These are phyloP conservation scores for Aspergillus sp. DNA, from an alignment of 2,329 filamentous ascomycete genomes.

Conservation along the genomic window DNA sequence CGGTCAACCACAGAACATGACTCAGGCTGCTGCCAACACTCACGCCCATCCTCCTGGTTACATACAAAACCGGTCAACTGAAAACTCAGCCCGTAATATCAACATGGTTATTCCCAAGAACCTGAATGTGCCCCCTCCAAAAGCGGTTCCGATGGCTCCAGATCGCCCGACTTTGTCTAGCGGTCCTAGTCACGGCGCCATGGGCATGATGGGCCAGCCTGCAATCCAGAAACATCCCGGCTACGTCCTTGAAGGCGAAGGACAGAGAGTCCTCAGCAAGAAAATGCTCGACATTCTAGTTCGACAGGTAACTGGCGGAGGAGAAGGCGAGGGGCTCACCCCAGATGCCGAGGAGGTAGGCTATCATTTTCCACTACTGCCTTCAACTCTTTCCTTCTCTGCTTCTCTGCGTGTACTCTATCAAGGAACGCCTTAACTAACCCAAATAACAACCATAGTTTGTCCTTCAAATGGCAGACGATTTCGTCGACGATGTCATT, in stretches of 20 bases:
- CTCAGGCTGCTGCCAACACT: constrained; percentile 37
- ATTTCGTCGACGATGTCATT: constrained; percentile 91
- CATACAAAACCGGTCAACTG: constrained; percentile 46
- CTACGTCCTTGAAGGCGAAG: constrained; percentile 88
- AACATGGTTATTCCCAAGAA: constrained; percentile 86
- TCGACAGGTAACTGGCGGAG: constrained; percentile 84
- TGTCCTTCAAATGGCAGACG: constrained; percentile 85
- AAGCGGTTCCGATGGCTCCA: constrained; percentile 73
- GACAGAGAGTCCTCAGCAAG: constrained; percentile 92
- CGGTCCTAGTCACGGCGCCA: constrained; percentile 73
- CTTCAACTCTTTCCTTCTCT: constrained; percentile 4
- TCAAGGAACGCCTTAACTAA: constrained; percentile 10
- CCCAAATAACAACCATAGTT: constrained; percentile 58
- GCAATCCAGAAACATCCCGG: constrained; percentile 79
- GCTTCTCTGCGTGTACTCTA: not conserved
- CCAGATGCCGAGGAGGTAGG: constrained; percentile 94
- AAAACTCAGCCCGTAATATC: constrained; percentile 50
- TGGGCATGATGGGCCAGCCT: constrained; percentile 85
- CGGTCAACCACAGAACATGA: constrained; percentile 32
- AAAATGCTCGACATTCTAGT: constrained; percentile 97
- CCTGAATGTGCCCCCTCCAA: constrained; percentile 72
- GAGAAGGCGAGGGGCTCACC: constrained; percentile 76
- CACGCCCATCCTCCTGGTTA: constrained; percentile 49
- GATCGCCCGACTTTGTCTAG: constrained; percentile 82
- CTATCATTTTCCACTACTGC: constrained; percentile 6